Evolutionary conservation across 2,329 filamentous ascomycete species (phyloP).

Genomic region (Fusarium sp.): DNA sequence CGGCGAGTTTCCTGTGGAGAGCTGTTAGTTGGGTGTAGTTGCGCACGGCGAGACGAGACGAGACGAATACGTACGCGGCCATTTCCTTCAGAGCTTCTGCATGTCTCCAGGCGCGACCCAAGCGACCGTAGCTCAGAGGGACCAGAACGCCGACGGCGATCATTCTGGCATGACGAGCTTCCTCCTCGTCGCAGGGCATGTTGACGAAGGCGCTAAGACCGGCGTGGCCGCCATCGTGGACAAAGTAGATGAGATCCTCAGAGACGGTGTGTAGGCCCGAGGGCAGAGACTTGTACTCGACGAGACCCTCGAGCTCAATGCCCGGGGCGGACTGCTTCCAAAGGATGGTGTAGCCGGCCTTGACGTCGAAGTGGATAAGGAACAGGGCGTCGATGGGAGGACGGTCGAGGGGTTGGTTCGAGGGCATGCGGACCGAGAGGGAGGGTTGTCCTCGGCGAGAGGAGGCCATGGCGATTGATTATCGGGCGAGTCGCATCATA

Average conservation of each 20-base stretch:
- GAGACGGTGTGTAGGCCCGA: slow-evolving; percentile 91
- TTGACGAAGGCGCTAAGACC: slow-evolving; percentile 95
- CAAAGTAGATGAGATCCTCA: slow-evolving; percentile 93
- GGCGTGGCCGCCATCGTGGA: slow-evolving; percentile 82
- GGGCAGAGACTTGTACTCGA: slow-evolving; percentile 96
- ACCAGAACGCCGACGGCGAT: slow-evolving; percentile 92
- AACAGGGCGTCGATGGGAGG: slow-evolving; percentile 78
- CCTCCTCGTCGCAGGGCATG: slow-evolving; percentile 78
- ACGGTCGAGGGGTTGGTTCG: slow-evolving; percentile 46
- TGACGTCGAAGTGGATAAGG: slow-evolving; percentile 91
- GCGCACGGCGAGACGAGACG: background rate
- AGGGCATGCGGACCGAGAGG: slow-evolving; percentile 53
- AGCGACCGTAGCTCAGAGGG: slow-evolving; percentile 83
- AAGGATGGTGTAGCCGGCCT: slow-evolving; percentile 88
- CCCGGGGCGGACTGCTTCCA: slow-evolving; percentile 83
- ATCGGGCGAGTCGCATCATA: slow-evolving; percentile 46
- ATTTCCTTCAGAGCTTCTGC: slow-evolving; percentile 80
- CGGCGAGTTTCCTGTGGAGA: slow-evolving; percentile 66
- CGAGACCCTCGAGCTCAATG: slow-evolving; percentile 83
- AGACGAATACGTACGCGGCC: slow-evolving; percentile 67
- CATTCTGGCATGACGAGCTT: slow-evolving; percentile 89
- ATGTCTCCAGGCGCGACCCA: slow-evolving; percentile 92
- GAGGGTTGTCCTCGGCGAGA: slow-evolving; percentile 54
- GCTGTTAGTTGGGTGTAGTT: slow-evolving; percentile 37
- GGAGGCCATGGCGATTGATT: slow-evolving; percentile 54